Base-by-base conservation (phyloP, 228 moss, liverwort and hornwort genomes). In the Sphagnum magellanicum region DNA sequence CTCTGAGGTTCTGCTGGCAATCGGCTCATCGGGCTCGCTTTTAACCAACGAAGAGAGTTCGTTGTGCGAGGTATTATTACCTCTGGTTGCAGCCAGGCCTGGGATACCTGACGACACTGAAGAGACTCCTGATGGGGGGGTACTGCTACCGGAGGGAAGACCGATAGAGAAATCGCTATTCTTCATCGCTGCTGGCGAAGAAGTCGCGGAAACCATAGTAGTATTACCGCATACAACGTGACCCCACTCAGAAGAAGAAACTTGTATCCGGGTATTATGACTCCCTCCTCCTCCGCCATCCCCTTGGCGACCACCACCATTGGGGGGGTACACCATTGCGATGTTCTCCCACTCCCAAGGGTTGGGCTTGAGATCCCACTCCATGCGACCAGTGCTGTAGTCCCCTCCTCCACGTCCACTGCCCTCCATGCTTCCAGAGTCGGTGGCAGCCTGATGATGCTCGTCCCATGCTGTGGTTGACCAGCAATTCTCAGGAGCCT, bases 291-390 rank as follows among this genome's bases (percentile, higher is more conserved):
- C 32, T 32, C 57, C 6, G 55, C 74, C 72, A 11, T 86, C 86
- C 10, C 71, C 75, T 16, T 78, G 68, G 57, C 88, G 88, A 49
- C 78, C 72, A 61, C 84, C 76, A 32, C 32, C 32, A 32, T 32
- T 32, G 32, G 32, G 32, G 32, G 32, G 32, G 53, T 74, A 84
- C 51, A 88, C 78, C 63, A 72, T 51, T 49, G 49, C 15, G 16
- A 77, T 77, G 53, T 80, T 79, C 50, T 81, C 88, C 90, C 89
- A 88, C 48, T 91, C 86, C 95, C 92, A 95, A 6, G 90, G 71
- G 72, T 82, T 74, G 16, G 77, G 74, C 68, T 93, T 90, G 14
- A 88, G 71, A 65, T 92, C 92, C 92, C 92, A 92, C 16, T 90
- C 92, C 61, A 78, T 71, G 51, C 86, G 75, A 65, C 83, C 71